Base-by-base conservation (phyloP, 2,329 filamentous ascomycete genomes). In the Colletotrichum sp. region DNA sequence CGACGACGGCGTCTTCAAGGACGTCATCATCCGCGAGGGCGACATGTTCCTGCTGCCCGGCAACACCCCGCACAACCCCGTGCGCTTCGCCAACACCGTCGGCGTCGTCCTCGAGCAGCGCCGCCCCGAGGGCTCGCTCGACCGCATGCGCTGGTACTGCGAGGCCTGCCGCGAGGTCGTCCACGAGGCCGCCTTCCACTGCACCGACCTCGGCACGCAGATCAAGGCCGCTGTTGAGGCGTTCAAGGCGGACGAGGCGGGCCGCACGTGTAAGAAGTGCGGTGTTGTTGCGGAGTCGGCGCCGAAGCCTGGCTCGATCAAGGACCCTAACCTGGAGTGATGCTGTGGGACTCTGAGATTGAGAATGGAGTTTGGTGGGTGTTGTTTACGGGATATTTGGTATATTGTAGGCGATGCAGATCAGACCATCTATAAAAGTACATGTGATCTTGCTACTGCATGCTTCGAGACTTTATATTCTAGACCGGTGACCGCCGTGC, bases 21-120 rank as follows among this genome's bases (percentile, higher is more conserved):
- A 98, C 85, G 92, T 98, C 78, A 89, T 96, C 82, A 98, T 98
- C 86, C 91, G 93, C 81, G 95, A 98, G 86, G 96, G 96, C 78
- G 96, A 97, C 79, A 94, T 98, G 91, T 98, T 98, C 85, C 89
- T 98, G 6, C 91, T 99, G 2, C 96, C 96, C 0, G 91, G 93
- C n/a, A 96, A 98, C 85, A 97, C 94, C n/a, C 96, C 96, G 30
- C 96, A 98, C 86, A 98, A 98, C 84, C 96, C 97, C 1, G 95
- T 98, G 38, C 92, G 96, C 74, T 98, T 98, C 85, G 94, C 94
- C 81, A 89, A 98, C 85, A 98, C 96, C 0, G 95, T 98, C n/a
- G 96, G 96, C 36, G 89, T 98, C 66, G 96, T 98, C 38, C 88
- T 98, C 74, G 96, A 98, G 88, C 95, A 98, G 88, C 91, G 91